phyloP scores from a whole-genome alignment of 73 alveolate species.

The Symbiodinium natans region DNA sequence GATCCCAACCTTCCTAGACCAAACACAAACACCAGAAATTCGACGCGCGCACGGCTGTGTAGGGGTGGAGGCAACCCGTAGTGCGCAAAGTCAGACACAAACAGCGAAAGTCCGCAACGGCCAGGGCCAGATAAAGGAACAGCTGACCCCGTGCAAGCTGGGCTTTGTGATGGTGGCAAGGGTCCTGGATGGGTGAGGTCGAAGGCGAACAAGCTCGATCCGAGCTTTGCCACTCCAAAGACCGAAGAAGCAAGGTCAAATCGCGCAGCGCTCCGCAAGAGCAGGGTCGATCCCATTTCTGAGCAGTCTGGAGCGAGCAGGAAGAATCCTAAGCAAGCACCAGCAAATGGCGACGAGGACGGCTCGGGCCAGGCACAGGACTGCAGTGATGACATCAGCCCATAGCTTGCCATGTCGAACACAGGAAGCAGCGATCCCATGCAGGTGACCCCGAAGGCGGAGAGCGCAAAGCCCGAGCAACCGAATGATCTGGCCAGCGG shows the following conservation, averaged over 20 bases:
- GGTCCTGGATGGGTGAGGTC: constrained; percentile 5
- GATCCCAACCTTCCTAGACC: not conserved
- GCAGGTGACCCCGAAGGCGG: not conserved
- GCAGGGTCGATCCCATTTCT: not conserved
- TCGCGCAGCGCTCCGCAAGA: not conserved
- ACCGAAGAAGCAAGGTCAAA: not conserved
- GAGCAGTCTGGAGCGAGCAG: not conserved
- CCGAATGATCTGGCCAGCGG: not conserved
- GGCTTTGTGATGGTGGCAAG: not conserved
- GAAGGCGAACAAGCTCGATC: not conserved
- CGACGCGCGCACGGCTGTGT: not conserved
- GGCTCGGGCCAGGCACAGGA: not conserved
- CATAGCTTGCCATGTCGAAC: not conserved
- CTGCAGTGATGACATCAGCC: not conserved
- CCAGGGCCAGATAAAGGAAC: not conserved
- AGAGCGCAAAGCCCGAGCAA: not conserved
- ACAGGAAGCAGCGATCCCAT: not conserved
- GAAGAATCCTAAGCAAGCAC: not conserved
- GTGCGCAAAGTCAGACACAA: not conserved
- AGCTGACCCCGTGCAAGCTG: not conserved
- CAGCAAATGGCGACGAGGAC: not conserved
- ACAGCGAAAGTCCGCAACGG: not conserved
- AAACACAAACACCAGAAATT: not conserved
- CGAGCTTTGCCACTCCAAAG: not conserved
- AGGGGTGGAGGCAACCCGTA: not conserved